Base-by-base conservation (phyloP, 495 filamentous ascomycete species). In the Penicillium paradoxum region DNA sequence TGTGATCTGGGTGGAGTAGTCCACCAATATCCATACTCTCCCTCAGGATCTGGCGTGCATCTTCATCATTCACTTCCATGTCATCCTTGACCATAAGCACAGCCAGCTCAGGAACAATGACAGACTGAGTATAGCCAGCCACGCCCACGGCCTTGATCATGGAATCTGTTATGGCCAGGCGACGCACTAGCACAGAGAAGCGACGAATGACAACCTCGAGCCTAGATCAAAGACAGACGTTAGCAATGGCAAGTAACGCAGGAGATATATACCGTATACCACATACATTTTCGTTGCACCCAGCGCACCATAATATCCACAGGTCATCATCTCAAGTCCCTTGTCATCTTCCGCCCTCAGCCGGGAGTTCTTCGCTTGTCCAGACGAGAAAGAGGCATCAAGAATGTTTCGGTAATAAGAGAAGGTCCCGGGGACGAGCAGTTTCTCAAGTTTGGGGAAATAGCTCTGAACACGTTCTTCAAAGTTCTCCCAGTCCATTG, bases 281-380 rank as follows among this genome's bases (percentile, higher is more conserved):
- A 33, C 38, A 34, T 70, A 85, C 81, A 89, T 79, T 47, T 79
- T 79, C 19, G 78, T 76, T 17, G 88, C 74, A 0, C 93, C 93
- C 46, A 86, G 78, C 1, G 85, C 79, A 1, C 93, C 93, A 66
- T 97, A 98, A 64, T 97, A 98, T 0, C 93, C 93, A 24, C 84
- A 83, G 3, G 71, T 80, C 38, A 80, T 74, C 6, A 49, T 67
- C 54, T 74, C 74, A 34, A 73, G 45, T 3, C 63, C 64, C 47
- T 74, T 66, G 22, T 61, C 63, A 39, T 54, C 42, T 21, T 76
- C 37, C 3, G 72, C 15, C 10, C 24, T 80, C 54, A 83, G 76
- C 32, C 79, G 68, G 41, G 85, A 68, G 17, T 80, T 83, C 51
- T 81, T 81, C 51, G 83, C 82, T 55, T 81, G 75, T 6, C 87